Evolutionary conservation across 2,329 filamentous ascomycete genomes (phyloP).

Genomic region (Neonectria neomacrospora): DNA sequence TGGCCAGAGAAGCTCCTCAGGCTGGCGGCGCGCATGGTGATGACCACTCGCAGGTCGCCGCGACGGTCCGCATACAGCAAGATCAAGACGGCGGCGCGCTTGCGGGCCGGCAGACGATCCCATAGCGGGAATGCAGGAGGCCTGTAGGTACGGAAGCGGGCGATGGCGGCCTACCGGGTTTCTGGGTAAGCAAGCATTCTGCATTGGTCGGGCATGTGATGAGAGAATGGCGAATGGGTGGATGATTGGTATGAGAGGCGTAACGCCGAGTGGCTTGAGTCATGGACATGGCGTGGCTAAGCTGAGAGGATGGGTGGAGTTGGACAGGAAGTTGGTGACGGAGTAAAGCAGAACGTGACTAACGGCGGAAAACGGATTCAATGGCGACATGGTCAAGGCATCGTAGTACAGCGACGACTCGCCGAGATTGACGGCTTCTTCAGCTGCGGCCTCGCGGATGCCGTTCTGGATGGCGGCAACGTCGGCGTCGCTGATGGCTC

Average conservation of each 20-base stretch:
- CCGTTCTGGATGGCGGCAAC: constrained; percentile 40
- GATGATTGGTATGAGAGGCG: constrained; percentile 13
- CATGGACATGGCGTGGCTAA: background rate
- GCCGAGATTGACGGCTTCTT: constrained; percentile 41
- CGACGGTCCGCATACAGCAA: constrained; percentile 86
- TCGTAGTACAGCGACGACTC: constrained; percentile 67
- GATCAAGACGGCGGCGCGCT: constrained; percentile 87
- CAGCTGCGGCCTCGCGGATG: constrained; percentile 35
- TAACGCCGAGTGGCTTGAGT: background rate
- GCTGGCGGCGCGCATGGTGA: constrained; percentile 74
- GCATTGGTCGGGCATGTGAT: constrained; percentile 4
- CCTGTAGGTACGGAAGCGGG: constrained; percentile 69
- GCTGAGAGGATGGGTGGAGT: background rate
- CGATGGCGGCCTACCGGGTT: constrained; percentile 63
- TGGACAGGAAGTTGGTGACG: background rate
- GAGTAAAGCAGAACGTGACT: constrained; percentile 46
- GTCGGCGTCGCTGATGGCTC: constrained; percentile 42
- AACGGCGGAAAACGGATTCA: constrained; percentile 66
- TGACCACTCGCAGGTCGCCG: constrained; percentile 79
- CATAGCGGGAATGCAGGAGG: constrained; percentile 71
- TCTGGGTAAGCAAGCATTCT: constrained; percentile 30
- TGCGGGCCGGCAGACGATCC: constrained; percentile 69
- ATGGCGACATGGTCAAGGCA: constrained; percentile 65
- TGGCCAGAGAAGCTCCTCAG: constrained; percentile 81
- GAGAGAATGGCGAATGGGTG: too few species aligned